These are phyloP conservation scores for Eimeria necatrix DNA, from an alignment of 169 alveolate genomes.

Conservation along the genomic window DNA sequence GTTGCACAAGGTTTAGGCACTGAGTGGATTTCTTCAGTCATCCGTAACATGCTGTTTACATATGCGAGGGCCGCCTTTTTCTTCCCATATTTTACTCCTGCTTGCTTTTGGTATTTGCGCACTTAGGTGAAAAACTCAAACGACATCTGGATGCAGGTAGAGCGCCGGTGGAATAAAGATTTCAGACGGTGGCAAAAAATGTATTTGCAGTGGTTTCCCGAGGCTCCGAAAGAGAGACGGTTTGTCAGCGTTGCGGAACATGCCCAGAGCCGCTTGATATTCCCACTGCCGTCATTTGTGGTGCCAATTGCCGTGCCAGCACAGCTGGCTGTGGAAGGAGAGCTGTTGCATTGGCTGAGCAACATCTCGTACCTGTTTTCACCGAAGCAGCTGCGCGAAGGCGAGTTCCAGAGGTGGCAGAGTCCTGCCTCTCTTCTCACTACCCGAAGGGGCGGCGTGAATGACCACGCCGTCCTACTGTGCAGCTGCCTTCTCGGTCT, in stretches of 20 bases:
- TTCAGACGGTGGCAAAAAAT: conserved; percentile 82
- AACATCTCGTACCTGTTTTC: conserved; percentile 80
- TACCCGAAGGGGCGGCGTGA: conserved; percentile 83
- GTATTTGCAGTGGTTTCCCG: conserved; percentile 85
- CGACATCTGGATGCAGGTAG: conserved; percentile 83
- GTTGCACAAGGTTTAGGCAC: too few species aligned
- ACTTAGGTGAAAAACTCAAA: conserved; percentile 77
- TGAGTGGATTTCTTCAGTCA: not conserved
- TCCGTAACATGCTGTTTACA: not conserved
- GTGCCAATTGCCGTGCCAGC: conserved; percentile 86
- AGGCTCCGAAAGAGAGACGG: conserved; percentile 80
- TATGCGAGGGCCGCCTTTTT: not conserved
- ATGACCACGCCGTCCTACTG: conserved; percentile 86
- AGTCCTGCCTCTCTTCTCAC: conserved; percentile 79
- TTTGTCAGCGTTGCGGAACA: conserved; percentile 72
- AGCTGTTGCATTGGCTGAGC: conserved; percentile 85
- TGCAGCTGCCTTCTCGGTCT: conserved; percentile 85
- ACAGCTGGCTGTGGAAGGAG: conserved; percentile 82
- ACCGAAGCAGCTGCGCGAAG: conserved; percentile 73
- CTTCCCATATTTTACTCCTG: not conserved
- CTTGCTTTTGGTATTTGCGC: not conserved
- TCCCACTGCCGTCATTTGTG: conserved; percentile 83
- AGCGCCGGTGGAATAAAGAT: conserved; percentile 84
- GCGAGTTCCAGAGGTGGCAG: conserved; percentile 65
- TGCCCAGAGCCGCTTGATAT: conserved; percentile 51